Base-by-base conservation (phyloP, 176 grass and related monocot genomes). In the Canna indica region DNA sequence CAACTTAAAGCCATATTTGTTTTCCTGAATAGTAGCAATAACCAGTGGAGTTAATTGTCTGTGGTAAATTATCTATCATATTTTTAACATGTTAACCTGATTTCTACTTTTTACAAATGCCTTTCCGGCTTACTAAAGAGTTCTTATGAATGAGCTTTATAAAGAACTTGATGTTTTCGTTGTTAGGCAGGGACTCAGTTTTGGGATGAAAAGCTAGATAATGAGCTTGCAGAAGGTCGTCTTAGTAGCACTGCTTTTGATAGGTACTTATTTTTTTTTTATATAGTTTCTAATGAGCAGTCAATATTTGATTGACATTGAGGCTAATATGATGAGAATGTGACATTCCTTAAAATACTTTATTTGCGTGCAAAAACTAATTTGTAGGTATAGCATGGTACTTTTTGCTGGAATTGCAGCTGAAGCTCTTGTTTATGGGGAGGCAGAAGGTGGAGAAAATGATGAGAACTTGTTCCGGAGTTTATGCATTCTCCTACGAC, bases 171-270 rank as follows among this genome's bases (percentile, higher is more conserved):
- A 44, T 41, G 32, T 39, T 47, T 77, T 4, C 77, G 30, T 82
- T 25, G 71, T 64, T 68, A 97, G 93, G 93, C 93, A 82, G 93
- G 88, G 58, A 97, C 93, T 79, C 93, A 97, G 67, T 92, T 97
- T 85, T 97, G 93, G 93, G 93, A 97, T 83, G 84, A 62, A 73
- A 97, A 92, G 20, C 84, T 97, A 86, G 93, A 89, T 81, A 87
- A 79, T 41, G 93, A 97, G 76, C 88, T 90, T 69, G 82, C 77
- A 42, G 82, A 97, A 36, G 93, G 93, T 17, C 86, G 71, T 73
- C 69, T 97, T 64, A 90, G 83, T 74, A 90, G 74, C 73, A 90
- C 93, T 34, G 77, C 86, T 74, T 97, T 97, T 85, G 93, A 97
- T 60, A 97, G 93, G 93, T 92, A 78, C 12, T 75, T 73, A 18